Conservation (phyloP, 495 filamentous ascomycete genomes). For the Umbilicaria muhlenbergii region DNA sequence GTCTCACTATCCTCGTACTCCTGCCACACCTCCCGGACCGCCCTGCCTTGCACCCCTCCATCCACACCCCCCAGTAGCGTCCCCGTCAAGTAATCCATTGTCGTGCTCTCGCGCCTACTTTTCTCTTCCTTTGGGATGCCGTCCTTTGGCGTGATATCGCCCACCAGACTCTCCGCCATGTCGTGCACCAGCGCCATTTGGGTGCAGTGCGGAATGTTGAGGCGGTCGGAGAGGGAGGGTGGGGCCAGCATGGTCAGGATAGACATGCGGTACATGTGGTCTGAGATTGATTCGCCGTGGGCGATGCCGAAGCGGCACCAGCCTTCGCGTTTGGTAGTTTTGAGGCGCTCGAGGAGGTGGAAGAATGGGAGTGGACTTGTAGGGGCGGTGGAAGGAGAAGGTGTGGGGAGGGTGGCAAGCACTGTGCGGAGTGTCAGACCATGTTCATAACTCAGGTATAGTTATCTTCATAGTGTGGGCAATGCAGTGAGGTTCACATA, state of each 20-base stretch:
- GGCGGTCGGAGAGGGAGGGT: conserved; percentile 42
- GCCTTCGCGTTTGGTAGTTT: conserved; percentile 90
- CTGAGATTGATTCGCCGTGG: conserved; percentile 68
- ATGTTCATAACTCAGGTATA: conserved; percentile 4
- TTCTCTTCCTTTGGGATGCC: conserved; percentile 54
- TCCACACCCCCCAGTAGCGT: conserved; percentile 40
- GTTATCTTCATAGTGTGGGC: conserved; percentile 18
- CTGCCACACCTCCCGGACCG: conserved; percentile 67
- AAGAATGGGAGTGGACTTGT: conserved; percentile 77
- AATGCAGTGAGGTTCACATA: conserved; percentile 7
- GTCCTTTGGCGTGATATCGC: conserved; percentile 90
- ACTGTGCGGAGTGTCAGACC: conserved; percentile 10
- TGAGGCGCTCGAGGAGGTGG: conserved; percentile 80
- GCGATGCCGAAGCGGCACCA: conserved; percentile 80
- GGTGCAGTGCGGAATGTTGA: conserved; percentile 73
- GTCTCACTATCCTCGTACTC: conserved; percentile 87
- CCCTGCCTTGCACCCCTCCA: conserved; percentile 25
- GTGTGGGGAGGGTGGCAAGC: background rate
- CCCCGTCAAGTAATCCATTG: conserved; percentile 76
- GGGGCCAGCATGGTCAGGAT: conserved; percentile 93
- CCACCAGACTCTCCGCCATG: conserved; percentile 90
- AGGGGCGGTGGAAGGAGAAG: conserved; percentile 40
- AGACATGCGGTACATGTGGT: conserved; percentile 99
- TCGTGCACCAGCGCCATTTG: conserved; percentile 92
- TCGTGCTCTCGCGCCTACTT: conserved; percentile 63